phyloP scores from a whole-genome alignment of 257 asterid species.

The Dorcoceras hygrometricum region DNA sequence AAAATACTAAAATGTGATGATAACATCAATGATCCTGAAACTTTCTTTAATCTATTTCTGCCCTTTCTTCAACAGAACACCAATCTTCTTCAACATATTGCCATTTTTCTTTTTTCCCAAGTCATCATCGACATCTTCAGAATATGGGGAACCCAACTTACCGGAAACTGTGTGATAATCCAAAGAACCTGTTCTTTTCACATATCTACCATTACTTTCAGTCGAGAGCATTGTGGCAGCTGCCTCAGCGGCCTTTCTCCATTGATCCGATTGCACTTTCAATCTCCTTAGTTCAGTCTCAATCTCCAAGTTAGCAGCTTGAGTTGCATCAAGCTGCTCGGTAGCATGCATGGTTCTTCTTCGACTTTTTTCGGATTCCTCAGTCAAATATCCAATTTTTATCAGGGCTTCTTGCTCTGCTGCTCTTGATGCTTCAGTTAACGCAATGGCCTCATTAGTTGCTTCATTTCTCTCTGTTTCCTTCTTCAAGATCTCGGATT shows the following conservation, averaged over 20 bases:
- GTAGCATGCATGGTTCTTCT: conserved; percentile 42
- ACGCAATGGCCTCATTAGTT: conserved; percentile 44
- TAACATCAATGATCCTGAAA: conserved; percentile 13
- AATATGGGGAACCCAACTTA: conserved; percentile 45
- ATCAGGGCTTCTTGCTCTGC: conserved; percentile 46
- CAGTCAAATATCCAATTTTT: conserved; percentile 40
- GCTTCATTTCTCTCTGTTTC: conserved; percentile 37
- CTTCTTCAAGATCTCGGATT: conserved; percentile 46
- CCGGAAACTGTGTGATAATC: conserved; percentile 42
- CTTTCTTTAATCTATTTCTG: conserved; percentile 43
- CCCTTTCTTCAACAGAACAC: conserved; percentile 62
- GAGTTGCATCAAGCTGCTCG: conserved; percentile 67
- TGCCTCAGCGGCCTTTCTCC: conserved; percentile 93
- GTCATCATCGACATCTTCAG: conserved; percentile 60
- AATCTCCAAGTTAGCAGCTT: conserved; percentile 53
- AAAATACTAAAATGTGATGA: background rate
- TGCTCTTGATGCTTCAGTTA: conserved; percentile 39
- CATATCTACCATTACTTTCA: conserved; percentile 46
- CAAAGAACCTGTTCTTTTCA: conserved; percentile 44
- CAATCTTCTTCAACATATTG: conserved; percentile 74
- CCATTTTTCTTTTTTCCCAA: conserved; percentile 68
- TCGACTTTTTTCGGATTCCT: conserved; percentile 47
- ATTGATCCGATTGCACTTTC: conserved; percentile 79
- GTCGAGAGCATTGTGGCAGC: conserved; percentile 68
- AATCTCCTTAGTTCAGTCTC: conserved; percentile 71